These are phyloP conservation scores for Fusarium domesticum DNA, from an alignment of 2,329 filamentous ascomycete genomes.

Conservation along the genomic window DNA sequence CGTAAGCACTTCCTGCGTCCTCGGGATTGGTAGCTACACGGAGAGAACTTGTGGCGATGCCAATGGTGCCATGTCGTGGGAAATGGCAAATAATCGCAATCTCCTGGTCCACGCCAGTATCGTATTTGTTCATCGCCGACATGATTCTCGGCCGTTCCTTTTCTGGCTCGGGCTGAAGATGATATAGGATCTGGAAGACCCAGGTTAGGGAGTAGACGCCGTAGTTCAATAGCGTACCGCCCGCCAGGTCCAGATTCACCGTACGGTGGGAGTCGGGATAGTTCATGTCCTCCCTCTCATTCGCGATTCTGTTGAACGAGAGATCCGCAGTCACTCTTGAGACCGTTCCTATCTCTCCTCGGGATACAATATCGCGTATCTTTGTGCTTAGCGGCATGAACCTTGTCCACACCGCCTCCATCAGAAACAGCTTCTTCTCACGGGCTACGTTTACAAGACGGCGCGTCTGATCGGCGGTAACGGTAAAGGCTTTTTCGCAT, in stretches of 20 bases:
- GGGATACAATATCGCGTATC: conserved; percentile 33
- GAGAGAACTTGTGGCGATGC: conserved; percentile 5
- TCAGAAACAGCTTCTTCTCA: conserved; percentile 34
- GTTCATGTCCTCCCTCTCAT: conserved; percentile 21
- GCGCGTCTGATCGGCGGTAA: conserved; percentile 31
- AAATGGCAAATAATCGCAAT: conserved; percentile 5
- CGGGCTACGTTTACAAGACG: conserved; percentile 29
- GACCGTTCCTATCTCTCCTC: conserved; percentile 41
- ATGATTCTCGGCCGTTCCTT: neutral
- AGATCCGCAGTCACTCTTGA: neutral
- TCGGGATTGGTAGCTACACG: neutral
- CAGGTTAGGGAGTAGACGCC: conserved; percentile 33
- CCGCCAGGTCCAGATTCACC: conserved; percentile 25
- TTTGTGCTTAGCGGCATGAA: conserved; percentile 32
- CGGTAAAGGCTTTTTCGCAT: conserved; percentile 37
- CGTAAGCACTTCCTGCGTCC: neutral
- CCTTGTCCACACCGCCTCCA: conserved; percentile 39
- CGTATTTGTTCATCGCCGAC: conserved; percentile 2
- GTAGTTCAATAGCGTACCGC: conserved; percentile 32
- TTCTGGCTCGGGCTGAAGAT: conserved; percentile 1
- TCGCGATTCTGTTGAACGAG: conserved; percentile 29
- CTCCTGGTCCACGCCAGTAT: conserved; percentile 3
- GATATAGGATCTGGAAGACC: conserved; percentile 7
- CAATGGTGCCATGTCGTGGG: neutral
- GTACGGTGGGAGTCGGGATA: neutral